Evolutionary conservation across 345 rosid genomes (phyloP).

Genomic region (Camelina laxa): DNA sequence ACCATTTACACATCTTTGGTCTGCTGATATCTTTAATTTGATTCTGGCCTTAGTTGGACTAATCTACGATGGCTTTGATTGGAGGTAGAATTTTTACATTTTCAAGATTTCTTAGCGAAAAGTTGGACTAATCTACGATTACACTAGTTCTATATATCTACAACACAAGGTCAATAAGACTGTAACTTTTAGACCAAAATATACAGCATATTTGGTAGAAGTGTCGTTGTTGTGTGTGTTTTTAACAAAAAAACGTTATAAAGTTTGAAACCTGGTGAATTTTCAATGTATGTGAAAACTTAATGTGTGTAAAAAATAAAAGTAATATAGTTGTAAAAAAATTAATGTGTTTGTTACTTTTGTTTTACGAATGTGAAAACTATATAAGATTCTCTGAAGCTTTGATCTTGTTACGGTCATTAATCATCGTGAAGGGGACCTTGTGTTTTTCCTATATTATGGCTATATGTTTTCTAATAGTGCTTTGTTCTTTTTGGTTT

Average conservation of each 20-base stretch:
- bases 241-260: not conserved
- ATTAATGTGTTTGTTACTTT: not conserved
- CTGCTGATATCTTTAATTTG: not conserved
- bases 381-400: conserved; percentile 1
- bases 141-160: not conserved
- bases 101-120: not conserved
- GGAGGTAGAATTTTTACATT: not conserved
- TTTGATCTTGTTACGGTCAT: conserved; percentile 14
- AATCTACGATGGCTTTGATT: not conserved
- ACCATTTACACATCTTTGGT: not conserved
- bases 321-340: not conserved
- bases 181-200: not conserved
- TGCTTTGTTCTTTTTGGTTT: conserved; percentile 35
- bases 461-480: conserved; percentile 2
- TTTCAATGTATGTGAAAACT: not conserved
- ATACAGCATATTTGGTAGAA: not conserved
- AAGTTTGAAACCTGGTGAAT: not conserved
- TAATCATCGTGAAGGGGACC: conserved; percentile 21
- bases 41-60: not conserved
- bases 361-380: conserved; percentile 15
- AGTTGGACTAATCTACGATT: not conserved
- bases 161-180: not conserved
- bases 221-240: not conserved
- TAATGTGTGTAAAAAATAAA: no score
- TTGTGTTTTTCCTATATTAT: not conserved